Evolutionary conservation across 1,139 yeast species (phyloP).

Genomic region (Blastobotrys aristatus): DNA sequence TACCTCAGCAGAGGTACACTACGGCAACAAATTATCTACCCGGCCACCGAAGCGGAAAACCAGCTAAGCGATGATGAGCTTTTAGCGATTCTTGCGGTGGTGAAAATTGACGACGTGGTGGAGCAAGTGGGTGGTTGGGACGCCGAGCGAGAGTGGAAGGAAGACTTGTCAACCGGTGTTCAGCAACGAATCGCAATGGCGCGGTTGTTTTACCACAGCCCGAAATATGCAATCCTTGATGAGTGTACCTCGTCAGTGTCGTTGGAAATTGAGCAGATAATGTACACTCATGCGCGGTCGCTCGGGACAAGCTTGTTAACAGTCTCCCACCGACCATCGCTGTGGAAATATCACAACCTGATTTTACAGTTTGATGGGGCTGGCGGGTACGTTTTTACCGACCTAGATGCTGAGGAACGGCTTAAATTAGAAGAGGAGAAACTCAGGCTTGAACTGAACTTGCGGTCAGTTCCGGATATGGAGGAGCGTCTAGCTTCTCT

Average conservation of each 20-base stretch:
- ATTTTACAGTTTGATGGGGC: constrained; percentile 82
- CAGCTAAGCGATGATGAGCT: constrained; percentile 59
- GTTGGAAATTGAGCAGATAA: constrained; percentile 82
- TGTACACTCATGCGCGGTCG: constrained; percentile 79
- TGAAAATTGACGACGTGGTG: constrained; percentile 35
- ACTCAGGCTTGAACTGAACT: constrained; percentile 54
- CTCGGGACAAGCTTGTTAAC: constrained; percentile 80
- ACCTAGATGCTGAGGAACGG: constrained; percentile 63
- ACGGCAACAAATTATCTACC: constrained; percentile 85
- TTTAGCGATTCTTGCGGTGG: constrained; percentile 49
- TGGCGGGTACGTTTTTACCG: constrained; percentile 68
- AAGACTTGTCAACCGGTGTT: constrained; percentile 83
- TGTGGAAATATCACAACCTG: constrained; percentile 88
- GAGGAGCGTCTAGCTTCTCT: constrained; percentile 50
- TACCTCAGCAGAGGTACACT: constrained; percentile 72
- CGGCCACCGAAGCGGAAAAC: constrained; percentile 62
- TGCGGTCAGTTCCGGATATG: constrained; percentile 63
- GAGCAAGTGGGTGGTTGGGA: constrained; percentile 54
- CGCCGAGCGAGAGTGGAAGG: constrained; percentile 75
- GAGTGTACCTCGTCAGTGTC: constrained; percentile 95
- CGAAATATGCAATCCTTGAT: constrained; percentile 89
- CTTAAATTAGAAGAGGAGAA: constrained; percentile 69
- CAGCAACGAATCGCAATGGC: constrained; percentile 95
- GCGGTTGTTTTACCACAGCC: constrained; percentile 81
- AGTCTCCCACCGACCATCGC: constrained; percentile 86